These are phyloP conservation scores for Neonectria ditissima DNA, from an alignment of 2,329 filamentous ascomycete species.

Conservation along the genomic window DNA sequence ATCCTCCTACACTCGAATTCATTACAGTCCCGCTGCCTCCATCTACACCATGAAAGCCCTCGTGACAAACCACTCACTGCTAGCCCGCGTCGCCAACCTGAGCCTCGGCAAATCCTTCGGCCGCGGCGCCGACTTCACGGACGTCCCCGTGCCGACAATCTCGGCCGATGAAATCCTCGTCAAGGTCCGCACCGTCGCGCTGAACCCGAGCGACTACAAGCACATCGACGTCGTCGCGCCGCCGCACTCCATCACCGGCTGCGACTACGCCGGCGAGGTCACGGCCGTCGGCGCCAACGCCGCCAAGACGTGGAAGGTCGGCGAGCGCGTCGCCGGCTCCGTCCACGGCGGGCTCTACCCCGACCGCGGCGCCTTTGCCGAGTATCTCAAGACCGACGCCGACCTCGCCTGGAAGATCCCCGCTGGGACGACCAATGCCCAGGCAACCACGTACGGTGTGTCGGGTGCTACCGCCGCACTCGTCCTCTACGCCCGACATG, in stretches of 20 bases:
- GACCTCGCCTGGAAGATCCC: conserved; percentile 44
- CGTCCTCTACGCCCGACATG: conserved; percentile 39
- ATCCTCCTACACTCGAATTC: not conserved
- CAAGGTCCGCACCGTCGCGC: conserved; percentile 7
- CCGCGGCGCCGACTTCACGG: not conserved
- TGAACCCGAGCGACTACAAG: conserved; percentile 24
- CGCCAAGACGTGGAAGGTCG: conserved; percentile 29
- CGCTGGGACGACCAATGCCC: conserved; percentile 33
- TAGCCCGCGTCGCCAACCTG: not conserved
- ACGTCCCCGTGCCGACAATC: not conserved
- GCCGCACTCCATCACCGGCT: conserved; percentile 2
- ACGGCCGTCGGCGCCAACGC: not conserved
- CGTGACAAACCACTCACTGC: not conserved
- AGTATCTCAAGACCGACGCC: conserved; percentile 39
- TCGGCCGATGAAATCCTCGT: conserved; percentile 10
- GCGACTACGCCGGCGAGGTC: conserved; percentile 13
- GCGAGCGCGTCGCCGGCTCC: conserved; percentile 40
- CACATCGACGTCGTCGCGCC: conserved; percentile 14
- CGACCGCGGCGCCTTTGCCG: conserved; percentile 45
- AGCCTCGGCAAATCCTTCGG: conserved; percentile 1
- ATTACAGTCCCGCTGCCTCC: not conserved
- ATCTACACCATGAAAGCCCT: conserved; percentile 8
- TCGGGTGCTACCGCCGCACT: conserved; percentile 44
- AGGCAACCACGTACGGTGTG: conserved; percentile 41
- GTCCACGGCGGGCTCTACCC: conserved; percentile 43